Conservation (phyloP, 2,329 filamentous ascomycete genomes). For the Hypoxylon sp. region DNA sequence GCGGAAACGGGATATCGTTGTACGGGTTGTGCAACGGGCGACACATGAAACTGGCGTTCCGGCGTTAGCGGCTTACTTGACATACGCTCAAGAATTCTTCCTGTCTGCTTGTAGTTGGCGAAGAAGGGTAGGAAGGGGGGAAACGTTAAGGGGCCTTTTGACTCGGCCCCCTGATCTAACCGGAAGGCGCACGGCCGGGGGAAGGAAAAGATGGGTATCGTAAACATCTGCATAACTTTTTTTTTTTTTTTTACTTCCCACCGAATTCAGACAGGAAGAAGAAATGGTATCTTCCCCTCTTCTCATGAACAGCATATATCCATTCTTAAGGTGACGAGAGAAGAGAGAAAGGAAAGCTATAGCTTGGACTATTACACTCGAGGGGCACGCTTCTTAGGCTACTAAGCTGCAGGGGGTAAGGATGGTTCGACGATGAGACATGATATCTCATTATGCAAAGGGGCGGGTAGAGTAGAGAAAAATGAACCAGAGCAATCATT, state of each 20-base stretch:
- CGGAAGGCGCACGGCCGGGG: too few species aligned
- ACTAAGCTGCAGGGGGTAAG: too few species aligned
- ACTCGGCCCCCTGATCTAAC: not conserved
- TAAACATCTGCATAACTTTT: not conserved
- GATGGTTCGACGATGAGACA: too few species aligned
- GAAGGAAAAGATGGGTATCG: not conserved
- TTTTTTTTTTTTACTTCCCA: not conserved
- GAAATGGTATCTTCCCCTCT: not conserved
- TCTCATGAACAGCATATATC: not conserved
- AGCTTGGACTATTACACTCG: too few species aligned
- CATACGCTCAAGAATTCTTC: conserved; percentile 6
- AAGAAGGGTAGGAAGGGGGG: not conserved
- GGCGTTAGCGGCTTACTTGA: not conserved
- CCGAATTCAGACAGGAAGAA: not conserved
- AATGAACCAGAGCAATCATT: too few species aligned
- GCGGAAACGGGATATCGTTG: conserved; percentile 10
- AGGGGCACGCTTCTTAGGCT: too few species aligned
- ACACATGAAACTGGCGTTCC: conserved; percentile 48
- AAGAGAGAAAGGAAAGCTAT: too few species aligned
- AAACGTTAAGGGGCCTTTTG: too few species aligned
- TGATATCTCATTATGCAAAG: too few species aligned
- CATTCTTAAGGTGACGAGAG: too few species aligned
- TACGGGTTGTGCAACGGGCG: conserved; percentile 31
- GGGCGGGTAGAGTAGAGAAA: too few species aligned
- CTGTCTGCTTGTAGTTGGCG: not conserved